Base-by-base conservation (phyloP, 2,329 filamentous ascomycete species). In the Myriosclerotinia curreyana region DNA sequence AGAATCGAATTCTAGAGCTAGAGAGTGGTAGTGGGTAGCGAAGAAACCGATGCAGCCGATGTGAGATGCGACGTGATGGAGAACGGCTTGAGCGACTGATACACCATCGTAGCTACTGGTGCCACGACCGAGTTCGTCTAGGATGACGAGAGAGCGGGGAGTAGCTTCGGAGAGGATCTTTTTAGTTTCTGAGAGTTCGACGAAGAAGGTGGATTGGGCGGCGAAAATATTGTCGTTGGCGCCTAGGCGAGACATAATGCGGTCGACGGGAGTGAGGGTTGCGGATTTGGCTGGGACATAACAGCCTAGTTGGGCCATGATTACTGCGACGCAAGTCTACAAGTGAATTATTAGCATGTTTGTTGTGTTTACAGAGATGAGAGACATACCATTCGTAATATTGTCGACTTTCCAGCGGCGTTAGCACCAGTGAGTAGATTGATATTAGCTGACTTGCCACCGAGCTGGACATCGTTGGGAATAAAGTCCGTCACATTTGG, bases 201-300 rank as follows among this genome's bases (percentile, higher is more conserved):
- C 94, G 74, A 99, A 98, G 81, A 99, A 99, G 2, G 95, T 99
- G 17, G 91, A 96, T 76, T 99, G 95, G 0, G 94, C 91, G 1
- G 94, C 95, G 74, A 99, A 98, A 71, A 99, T 99, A 77, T 98
- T 98, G 84, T 99, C 95, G 73, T 98, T 96, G 55, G 95, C 95
- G 12, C 95, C 95, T 0, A 99, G 86, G 53, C 95, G 91, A 12
- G 94, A 98, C 95, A 99, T 99, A 80, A 99, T 98, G 62, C 95
- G 91, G 75, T 99, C 95, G 3, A 96, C 87, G 0, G 95, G 94
- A 0, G 94, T 98, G 52, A 99, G 82, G 3, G 83, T 86, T 1
- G 95, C 95, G 3, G 87, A 91, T 22, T 83, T 81, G 65, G 92
- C 93, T 1, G 95, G 95, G 1, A 99, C 86, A 70, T 96, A 90